Percentiles rank a stretch among this genome's conserved stretches.
phyloP scores from a whole-genome alignment of 1,284 basidiomycete genomes.

The Leccinum fuscescens region DNA sequence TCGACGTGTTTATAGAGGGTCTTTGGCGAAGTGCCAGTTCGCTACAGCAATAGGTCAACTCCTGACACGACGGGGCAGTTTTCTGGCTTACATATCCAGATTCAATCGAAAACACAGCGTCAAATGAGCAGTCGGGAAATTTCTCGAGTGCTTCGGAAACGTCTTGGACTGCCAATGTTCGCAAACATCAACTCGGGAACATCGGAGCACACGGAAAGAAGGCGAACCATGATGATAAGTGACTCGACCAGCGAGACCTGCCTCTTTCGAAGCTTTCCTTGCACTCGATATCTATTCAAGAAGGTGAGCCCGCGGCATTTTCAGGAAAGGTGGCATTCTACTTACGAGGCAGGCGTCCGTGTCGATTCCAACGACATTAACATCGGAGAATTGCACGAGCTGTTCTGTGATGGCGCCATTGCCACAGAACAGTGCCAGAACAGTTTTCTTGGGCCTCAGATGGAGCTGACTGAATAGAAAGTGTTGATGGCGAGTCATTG shows the following conservation, averaged over 20 bases:
- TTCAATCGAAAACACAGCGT: not conserved
- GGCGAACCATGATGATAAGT: constrained; percentile 6
- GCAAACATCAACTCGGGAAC: not conserved
- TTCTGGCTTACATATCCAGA: not conserved
- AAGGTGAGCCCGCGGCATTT: not conserved
- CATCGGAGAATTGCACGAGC: constrained; percentile 13
- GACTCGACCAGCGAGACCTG: constrained; percentile 6
- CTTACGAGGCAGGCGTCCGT: constrained; percentile 10
- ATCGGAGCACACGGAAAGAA: not conserved
- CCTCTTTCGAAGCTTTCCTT: constrained; percentile 1
- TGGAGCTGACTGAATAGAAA: constrained; percentile 11
- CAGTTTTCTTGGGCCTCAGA: constrained; percentile 10
- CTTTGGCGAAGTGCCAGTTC: constrained; percentile 1
- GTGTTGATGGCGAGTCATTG: constrained; percentile 17
- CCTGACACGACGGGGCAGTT: not conserved
- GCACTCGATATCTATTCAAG: constrained; percentile 7
- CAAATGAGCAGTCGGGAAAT: not conserved
- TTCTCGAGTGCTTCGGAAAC: constrained; percentile 2
- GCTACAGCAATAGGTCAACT: not conserved
- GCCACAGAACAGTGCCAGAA: constrained; percentile 15
- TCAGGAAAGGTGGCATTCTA: not conserved
- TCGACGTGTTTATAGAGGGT: constrained; percentile 8
- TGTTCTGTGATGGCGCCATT: constrained; percentile 8
- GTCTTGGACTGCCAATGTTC: constrained; percentile 1
- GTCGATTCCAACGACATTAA: constrained; percentile 14